phyloP scores from a whole-genome alignment of 139 green algal species.

The Chlorella sp. region DNA sequence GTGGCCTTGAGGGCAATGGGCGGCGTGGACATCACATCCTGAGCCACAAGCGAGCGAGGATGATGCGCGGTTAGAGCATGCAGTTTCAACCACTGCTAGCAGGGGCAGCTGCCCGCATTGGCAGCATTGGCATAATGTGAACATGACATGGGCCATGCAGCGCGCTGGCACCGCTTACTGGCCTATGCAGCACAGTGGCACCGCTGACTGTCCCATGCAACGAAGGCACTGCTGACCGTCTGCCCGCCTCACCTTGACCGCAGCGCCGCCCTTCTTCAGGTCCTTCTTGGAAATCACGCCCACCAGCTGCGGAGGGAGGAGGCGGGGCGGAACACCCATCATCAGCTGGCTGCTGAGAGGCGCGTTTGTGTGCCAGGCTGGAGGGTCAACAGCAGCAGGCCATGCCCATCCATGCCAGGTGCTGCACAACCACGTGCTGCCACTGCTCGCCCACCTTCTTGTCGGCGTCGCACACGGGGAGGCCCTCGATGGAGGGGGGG shows the following conservation, averaged over 20 bases:
- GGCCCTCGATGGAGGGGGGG: conserved; percentile 18
- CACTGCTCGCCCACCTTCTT: background rate
- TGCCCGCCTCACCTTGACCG: background rate
- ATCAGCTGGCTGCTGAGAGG: no score
- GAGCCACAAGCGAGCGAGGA: background rate
- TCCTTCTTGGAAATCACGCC: conserved; percentile 40
- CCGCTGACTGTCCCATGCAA: no score
- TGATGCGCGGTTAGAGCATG: no score
- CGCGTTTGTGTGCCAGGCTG: no score
- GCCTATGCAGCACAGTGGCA: no score
- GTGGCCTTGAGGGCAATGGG: conserved; percentile 22
- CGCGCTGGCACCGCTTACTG: no score
- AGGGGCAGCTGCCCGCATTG: no score
- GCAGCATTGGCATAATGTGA: no score
- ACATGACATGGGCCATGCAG: no score
- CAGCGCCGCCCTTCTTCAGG: conserved; percentile 12
- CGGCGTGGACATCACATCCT: conserved; percentile 39
- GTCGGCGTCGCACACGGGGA: conserved; percentile 8
- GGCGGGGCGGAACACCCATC: no score
- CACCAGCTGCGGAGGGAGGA: conserved; percentile 9
- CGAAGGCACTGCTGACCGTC: background rate
- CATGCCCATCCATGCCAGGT: no score
- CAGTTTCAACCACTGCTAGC: background rate
- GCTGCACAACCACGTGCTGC: background rate
- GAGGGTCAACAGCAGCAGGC: background rate